Evolutionary conservation across 768 basidiomycete genomes (phyloP).

Genomic region (Tylopilus rubrobrunneus): DNA sequence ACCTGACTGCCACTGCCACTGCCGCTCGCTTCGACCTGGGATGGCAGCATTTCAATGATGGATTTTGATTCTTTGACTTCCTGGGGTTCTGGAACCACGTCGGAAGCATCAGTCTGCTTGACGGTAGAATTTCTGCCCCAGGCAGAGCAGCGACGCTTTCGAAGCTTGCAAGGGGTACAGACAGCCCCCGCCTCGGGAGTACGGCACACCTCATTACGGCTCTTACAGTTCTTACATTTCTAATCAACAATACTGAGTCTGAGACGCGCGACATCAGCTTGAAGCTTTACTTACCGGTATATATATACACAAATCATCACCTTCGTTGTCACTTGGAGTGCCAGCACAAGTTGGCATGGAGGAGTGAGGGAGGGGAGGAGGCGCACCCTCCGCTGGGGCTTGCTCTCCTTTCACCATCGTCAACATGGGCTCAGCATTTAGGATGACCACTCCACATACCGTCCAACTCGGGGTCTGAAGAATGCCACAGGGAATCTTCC

Average conservation of each 20-base stretch:
- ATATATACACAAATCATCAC: neutral
- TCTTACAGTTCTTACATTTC: neutral
- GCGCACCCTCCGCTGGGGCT: too few relatives aligned
- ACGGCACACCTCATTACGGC: neutral
- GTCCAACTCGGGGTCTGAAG: too few relatives aligned
- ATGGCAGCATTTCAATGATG: neutral
- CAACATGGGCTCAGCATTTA: too few relatives aligned
- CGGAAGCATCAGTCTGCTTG: too few relatives aligned
- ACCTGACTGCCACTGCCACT: neutral
- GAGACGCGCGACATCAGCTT: neutral
- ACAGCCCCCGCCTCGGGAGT: neutral
- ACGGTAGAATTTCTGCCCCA: too few relatives aligned
- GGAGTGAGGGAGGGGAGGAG: too few relatives aligned
- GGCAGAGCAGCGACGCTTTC: conserved; percentile 2
- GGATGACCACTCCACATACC: too few relatives aligned
- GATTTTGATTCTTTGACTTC: neutral
- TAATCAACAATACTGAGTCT: neutral
- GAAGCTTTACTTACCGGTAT: neutral
- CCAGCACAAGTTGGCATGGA: too few relatives aligned
- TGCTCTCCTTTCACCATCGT: too few relatives aligned
- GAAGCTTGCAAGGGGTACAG: neutral
- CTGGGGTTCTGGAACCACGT: neutral
- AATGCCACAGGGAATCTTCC: too few relatives aligned
- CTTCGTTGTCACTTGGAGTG: too few relatives aligned
- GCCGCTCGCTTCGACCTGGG: neutral